Percentiles rank a stretch among this genome's conserved stretches.
Conservation (phyloP, 2,329 filamentous ascomycete genomes). For the Rachicladosporium sp. region DNA sequence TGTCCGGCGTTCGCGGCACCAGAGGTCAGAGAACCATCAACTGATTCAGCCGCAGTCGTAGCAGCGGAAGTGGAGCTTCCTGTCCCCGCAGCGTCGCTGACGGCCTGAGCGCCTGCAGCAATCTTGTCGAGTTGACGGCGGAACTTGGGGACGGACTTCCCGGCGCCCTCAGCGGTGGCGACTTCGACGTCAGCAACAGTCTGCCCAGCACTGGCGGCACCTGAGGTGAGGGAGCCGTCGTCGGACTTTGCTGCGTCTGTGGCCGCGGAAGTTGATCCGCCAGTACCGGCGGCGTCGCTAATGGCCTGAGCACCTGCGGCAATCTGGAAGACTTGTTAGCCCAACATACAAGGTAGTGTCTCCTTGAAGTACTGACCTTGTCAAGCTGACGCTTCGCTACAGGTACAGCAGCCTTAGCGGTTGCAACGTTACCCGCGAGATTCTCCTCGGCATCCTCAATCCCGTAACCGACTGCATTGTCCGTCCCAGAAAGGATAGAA, state of each 20-base stretch:
- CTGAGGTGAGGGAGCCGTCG: constrained; percentile 6
- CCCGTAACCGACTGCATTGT: constrained; percentile 14
- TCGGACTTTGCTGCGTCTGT: constrained; percentile 4
- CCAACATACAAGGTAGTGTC: no score
- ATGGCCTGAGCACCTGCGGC: constrained; percentile 7
- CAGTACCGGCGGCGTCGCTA: constrained; percentile 4
- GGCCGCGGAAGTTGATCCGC: constrained; percentile 4
- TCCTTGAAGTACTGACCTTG: no score
- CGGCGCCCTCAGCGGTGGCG: constrained; percentile 6
- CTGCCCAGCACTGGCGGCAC: constrained; percentile 6
- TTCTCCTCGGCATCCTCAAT: constrained; percentile 14
- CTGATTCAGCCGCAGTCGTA: constrained; percentile 1
- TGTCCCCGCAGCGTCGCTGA: constrained; percentile 5
- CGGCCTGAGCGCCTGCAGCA: constrained; percentile 6
- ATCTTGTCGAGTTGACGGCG: constrained; percentile 9
- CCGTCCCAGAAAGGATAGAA: constrained; percentile 12
- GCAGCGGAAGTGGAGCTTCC: constrained; percentile 4
- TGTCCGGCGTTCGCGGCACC: constrained; percentile 6
- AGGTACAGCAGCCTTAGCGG: background rate
- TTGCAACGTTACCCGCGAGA: constrained; percentile 1
- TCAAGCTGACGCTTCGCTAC: background rate
- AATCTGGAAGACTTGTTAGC: constrained; percentile 9
- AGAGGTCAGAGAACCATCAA: constrained; percentile 7
- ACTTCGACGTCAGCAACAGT: constrained; percentile 7
- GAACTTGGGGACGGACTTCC: constrained; percentile 5